phyloP scores from a whole-genome alignment of 2,329 filamentous ascomycete species.

The Mycosphaerelloides madeirae region DNA sequence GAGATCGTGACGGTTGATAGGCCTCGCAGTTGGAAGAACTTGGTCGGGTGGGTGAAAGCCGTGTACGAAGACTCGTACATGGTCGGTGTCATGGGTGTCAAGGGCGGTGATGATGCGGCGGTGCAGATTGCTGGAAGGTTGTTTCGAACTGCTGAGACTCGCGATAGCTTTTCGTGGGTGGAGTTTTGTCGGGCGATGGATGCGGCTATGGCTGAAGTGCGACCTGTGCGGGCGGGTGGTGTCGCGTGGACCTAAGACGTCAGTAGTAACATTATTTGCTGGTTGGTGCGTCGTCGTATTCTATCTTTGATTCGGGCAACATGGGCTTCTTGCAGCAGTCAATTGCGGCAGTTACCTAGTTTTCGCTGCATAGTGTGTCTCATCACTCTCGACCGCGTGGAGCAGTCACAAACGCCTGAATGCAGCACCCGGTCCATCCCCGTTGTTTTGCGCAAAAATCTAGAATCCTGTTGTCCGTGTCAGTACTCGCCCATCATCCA shows the following conservation, averaged over 20 bases:
- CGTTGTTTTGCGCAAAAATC: constrained; percentile 3
- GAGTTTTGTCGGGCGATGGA: background rate
- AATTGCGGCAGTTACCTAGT: constrained; percentile 6
- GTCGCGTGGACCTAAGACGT: background rate
- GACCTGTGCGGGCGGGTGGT: background rate
- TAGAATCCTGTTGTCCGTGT: constrained; percentile 5
- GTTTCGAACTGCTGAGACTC: background rate
- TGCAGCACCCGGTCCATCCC: constrained; percentile 1
- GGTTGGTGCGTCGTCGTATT: background rate
- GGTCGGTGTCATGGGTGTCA: too few relatives aligned
- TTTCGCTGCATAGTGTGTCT: constrained; percentile 3
- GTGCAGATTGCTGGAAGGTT: background rate
- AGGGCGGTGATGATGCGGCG: background rate
- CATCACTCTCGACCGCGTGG: constrained; percentile 1
- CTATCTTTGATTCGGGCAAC: background rate
- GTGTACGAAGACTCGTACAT: background rate
- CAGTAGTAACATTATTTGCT: background rate
- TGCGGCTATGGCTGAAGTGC: background rate
- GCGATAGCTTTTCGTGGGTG: background rate
- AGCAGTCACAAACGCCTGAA: constrained; percentile 9
- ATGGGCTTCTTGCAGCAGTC: constrained; percentile 5
- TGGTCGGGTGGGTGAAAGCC: background rate
- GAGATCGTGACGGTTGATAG: background rate
- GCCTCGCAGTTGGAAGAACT: background rate
- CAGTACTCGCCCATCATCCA: background rate